These are phyloP conservation scores for Plasmopara muralis DNA, from an alignment of 352 stramenopile genomes.

Conservation along the genomic window DNA sequence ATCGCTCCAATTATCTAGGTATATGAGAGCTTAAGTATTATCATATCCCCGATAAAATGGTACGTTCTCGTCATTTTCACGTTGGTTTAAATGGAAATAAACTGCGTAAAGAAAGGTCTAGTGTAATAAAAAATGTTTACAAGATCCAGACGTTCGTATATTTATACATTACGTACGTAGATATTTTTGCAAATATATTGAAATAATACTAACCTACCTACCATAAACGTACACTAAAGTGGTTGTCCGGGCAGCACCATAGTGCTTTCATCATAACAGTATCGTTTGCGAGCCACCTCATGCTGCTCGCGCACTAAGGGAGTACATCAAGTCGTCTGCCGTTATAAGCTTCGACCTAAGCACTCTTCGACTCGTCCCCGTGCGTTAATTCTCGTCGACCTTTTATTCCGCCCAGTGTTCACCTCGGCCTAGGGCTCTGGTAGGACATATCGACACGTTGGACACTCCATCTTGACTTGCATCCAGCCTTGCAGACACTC, in stretches of 20 bases:
- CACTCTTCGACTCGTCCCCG: neutral
- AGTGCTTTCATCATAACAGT: neutral
- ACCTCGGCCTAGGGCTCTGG: conserved; percentile 60
- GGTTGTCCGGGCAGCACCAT: neutral
- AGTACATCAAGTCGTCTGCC: neutral
- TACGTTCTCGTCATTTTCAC: conserved; percentile 48
- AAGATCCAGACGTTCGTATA: too few relatives aligned
- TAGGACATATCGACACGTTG: conserved; percentile 88
- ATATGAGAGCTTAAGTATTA: conserved; percentile 43
- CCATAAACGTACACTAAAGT: neutral
- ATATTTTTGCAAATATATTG: too few relatives aligned
- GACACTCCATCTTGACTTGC: conserved; percentile 97
- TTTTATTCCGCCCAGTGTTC: neutral
- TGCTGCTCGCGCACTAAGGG: neutral
- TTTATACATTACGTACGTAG: too few relatives aligned
- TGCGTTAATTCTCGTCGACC: neutral
- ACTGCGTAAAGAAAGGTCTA: conserved; percentile 6
- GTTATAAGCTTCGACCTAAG: neutral
- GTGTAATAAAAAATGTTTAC: too few relatives aligned
- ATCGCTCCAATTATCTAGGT: conserved; percentile 52
- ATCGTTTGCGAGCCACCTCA: neutral
- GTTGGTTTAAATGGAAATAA: conserved; percentile 47
- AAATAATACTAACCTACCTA: neutral
- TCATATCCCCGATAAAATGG: conserved; percentile 40
- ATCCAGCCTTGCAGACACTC: conserved; percentile 95